Conservation (phyloP, 1,284 basidiomycete genomes). For the Erythrobasidium hasegawianum region DNA sequence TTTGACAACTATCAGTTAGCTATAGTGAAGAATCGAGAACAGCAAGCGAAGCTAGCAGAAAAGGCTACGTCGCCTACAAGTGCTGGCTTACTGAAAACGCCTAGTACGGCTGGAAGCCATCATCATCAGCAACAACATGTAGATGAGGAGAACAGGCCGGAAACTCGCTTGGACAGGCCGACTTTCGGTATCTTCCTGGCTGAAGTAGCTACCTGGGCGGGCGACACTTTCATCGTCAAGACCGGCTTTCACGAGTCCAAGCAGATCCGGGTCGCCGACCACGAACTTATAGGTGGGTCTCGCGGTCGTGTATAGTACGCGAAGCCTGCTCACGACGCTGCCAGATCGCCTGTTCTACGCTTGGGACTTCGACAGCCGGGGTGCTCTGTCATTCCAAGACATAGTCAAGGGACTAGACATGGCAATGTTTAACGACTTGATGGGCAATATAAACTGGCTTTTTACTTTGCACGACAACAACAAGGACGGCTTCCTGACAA, state of each 20-base stretch:
- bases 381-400: constrained; percentile 84
- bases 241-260: constrained; percentile 82
- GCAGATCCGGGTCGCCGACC: constrained; percentile 72
- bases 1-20: constrained; percentile 69
- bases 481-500: constrained; percentile 87
- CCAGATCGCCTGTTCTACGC: constrained; percentile 70
- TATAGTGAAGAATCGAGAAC: constrained; percentile 41
- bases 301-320: neutral
- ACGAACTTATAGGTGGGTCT: constrained; percentile 60
- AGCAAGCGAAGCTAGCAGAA: constrained; percentile 10
- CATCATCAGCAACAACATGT: constrained; percentile 23
- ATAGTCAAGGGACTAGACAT: constrained; percentile 82
- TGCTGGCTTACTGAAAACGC: constrained; percentile 9
- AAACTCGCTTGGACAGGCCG: constrained; percentile 78
- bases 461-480: constrained; percentile 95
- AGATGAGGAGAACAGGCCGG: constrained; percentile 48
- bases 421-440: constrained; percentile 92
- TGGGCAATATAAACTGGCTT: constrained; percentile 99
- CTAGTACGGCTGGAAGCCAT: constrained; percentile 41
- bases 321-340: neutral
- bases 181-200: constrained; percentile 89
- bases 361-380: constrained; percentile 77
- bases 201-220: constrained; percentile 91
- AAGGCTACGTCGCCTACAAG: constrained; percentile 4
- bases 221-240: constrained; percentile 86